A percentile compares a stretch with the other conserved stretches of the same genome.
These are phyloP conservation scores for Raddia guianensis DNA, from an alignment of 176 grass and related monocot species.

Conservation along the genomic window DNA sequence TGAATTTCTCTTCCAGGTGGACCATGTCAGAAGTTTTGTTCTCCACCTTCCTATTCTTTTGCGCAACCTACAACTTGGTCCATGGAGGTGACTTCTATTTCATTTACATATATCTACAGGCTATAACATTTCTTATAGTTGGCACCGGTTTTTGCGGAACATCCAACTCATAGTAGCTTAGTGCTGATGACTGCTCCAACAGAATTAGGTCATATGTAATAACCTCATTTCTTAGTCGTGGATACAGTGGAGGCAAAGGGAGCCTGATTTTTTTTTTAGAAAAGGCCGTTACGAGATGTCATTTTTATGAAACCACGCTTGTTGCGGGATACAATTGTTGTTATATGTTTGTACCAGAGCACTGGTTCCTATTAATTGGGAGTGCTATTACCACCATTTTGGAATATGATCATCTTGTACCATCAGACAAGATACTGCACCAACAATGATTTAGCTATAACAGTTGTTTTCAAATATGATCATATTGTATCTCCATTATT, in stretches of 20 bases:
- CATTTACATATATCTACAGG: conserved; percentile 82
- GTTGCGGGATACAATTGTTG: neutral
- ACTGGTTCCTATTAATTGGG: neutral
- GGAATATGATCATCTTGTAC: neutral
- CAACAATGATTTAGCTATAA: neutral
- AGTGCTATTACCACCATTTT: conserved; percentile 2
- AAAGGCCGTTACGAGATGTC: neutral
- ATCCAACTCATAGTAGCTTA: conserved; percentile 48
- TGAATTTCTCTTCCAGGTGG: conserved; percentile 54
- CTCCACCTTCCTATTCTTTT: conserved; percentile 65
- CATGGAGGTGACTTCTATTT: conserved; percentile 66
- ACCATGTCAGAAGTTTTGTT: conserved; percentile 67
- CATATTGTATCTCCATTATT: neutral
- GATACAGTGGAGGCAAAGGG: neutral
- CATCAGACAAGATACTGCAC: neutral
- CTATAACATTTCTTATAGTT: conserved; percentile 84
- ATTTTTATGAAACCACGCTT: neutral
- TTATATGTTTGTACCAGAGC: neutral
- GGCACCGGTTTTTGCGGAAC: conserved; percentile 78
- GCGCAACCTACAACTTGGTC: conserved; percentile 70
- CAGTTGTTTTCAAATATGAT: neutral
- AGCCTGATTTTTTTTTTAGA: neutral
- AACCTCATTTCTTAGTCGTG: conserved; percentile 7
- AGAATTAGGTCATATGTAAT: conserved; percentile 7
- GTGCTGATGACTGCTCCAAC: conserved; percentile 34